A percentile compares a stretch with the other conserved stretches of the same genome.
These are phyloP conservation scores for Oryza australiensis DNA, from an alignment of 176 grass and related monocot genomes.

Conservation along the genomic window DNA sequence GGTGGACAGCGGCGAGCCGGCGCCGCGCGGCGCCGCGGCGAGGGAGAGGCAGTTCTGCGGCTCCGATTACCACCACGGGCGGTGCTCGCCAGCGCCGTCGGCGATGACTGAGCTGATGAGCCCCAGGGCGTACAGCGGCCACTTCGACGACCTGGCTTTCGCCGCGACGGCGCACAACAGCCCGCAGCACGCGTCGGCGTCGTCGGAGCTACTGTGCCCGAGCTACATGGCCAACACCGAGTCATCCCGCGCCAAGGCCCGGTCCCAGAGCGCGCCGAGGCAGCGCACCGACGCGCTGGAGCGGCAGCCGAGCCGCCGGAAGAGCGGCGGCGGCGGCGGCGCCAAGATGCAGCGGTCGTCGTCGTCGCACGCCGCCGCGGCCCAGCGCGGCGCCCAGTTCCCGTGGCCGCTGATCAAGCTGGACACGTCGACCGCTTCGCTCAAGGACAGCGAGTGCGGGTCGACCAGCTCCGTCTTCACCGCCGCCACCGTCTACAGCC, in stretches of 20 bases:
- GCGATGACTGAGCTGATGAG: constrained; percentile 45
- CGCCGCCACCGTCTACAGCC: constrained; percentile 53
- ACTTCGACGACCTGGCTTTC: constrained; percentile 53
- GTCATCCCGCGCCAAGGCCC: constrained; percentile 75
- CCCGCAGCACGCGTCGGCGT: constrained; percentile 31
- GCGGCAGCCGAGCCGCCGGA: constrained; percentile 60
- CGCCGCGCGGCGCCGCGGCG: neutral
- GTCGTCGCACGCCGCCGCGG: constrained; percentile 61
- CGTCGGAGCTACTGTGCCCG: constrained; percentile 37
- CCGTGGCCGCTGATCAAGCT: constrained; percentile 55
- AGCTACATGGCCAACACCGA: constrained; percentile 88
- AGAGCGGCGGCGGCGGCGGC: constrained; percentile 41
- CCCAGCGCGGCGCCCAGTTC: constrained; percentile 43
- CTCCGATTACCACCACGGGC: constrained; percentile 29
- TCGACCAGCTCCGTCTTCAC: constrained; percentile 81
- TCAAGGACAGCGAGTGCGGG: constrained; percentile 80
- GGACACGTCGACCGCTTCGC: constrained; percentile 61
- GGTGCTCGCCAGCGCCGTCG: constrained; percentile 45
- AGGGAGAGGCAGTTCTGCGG: constrained; percentile 1
- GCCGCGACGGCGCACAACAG: constrained; percentile 44
- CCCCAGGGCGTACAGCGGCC: constrained; percentile 51
- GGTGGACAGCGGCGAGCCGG: constrained; percentile 62
- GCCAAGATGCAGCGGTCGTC: constrained; percentile 86
- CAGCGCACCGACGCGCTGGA: constrained; percentile 61
- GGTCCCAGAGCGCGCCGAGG: constrained; percentile 58